Evolutionary conservation across 2,329 filamentous ascomycete genomes (phyloP).

Genomic region (Colletotrichum orbiculare): DNA sequence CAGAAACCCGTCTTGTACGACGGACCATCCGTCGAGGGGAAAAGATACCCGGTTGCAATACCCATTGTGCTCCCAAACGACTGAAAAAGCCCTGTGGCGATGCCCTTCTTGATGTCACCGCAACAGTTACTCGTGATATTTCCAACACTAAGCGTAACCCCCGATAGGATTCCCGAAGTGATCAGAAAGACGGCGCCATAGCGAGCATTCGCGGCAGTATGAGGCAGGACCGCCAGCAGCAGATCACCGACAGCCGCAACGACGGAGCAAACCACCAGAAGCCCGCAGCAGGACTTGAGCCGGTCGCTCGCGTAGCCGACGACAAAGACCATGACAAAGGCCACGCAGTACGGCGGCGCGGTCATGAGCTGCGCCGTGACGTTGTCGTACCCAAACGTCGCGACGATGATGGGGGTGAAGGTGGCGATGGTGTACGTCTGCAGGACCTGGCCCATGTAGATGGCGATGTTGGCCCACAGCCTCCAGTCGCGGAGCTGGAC

Average conservation of each 20-base stretch:
- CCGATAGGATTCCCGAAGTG: conserved; percentile 17
- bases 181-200: conserved; percentile 31
- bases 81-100: conserved; percentile 23
- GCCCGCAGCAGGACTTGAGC: conserved; percentile 34
- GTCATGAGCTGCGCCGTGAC: conserved; percentile 38
- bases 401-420: conserved; percentile 39
- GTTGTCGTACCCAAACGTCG: conserved; percentile 39
- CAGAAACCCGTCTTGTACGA: conserved; percentile 27
- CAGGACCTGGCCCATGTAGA: conserved; percentile 49
- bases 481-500: conserved; percentile 50
- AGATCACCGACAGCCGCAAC: conserved; percentile 27
- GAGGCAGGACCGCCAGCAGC: conserved; percentile 19
- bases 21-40: conserved; percentile 21
- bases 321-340: conserved; percentile 37
- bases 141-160: conserved; percentile 17
- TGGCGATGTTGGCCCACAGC: conserved; percentile 56
- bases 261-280: conserved; percentile 33
- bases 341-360: conserved; percentile 35
- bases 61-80: conserved; percentile 34
- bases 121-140: conserved; percentile 33
- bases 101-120: conserved; percentile 33
- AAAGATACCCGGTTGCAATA: conserved; percentile 27
- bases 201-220: conserved; percentile 10
- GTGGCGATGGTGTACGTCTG: conserved; percentile 37
- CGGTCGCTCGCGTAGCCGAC: conserved; percentile 36